A percentile compares a stretch with the other conserved stretches of the same genome.
Evolutionary conservation across 2,329 filamentous ascomycete genomes (phyloP).

Genomic region (Fusarium poae): DNA sequence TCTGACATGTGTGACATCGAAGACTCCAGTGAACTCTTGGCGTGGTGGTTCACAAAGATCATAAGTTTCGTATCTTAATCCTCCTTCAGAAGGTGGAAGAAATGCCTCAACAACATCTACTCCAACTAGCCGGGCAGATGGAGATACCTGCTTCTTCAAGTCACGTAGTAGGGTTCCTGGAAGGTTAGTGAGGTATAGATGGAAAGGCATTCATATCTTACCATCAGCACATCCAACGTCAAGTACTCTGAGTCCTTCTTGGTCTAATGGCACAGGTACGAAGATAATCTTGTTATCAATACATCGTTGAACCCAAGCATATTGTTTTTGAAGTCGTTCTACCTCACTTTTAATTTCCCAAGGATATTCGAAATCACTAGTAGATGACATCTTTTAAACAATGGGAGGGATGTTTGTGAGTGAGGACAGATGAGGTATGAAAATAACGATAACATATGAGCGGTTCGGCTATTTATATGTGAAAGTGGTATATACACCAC

Average conservation of each 20-base stretch:
- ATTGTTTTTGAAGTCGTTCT: slow-evolving; percentile 28
- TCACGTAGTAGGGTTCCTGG: slow-evolving; percentile 22
- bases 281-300: slow-evolving; percentile 21
- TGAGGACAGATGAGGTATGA: too few relatives aligned
- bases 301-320: slow-evolving; percentile 29
- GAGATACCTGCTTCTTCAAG: slow-evolving; percentile 15
- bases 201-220: rapidly evolving
- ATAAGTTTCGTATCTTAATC: slow-evolving; percentile 14
- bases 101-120: slow-evolving; percentile 25
- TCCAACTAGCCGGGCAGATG: slow-evolving; percentile 30
- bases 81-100: slow-evolving; percentile 1
- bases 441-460: neutral
- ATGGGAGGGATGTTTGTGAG: neutral
- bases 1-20: slow-evolving; percentile 23
- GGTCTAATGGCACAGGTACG: slow-evolving; percentile 1
- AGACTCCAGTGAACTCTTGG: neutral
- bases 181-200: rapidly evolving
- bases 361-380: slow-evolving; percentile 8
- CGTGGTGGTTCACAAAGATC: slow-evolving; percentile 5
- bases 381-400: too few relatives aligned
- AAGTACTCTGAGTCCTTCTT: slow-evolving; percentile 6
- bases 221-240: slow-evolving; percentile 35
- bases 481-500: neutral
- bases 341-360: slow-evolving; percentile 9
- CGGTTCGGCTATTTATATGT: neutral